phyloP scores from a whole-genome alignment of 2,329 filamentous ascomycete species.

The Pochonia chlamydosporia region DNA sequence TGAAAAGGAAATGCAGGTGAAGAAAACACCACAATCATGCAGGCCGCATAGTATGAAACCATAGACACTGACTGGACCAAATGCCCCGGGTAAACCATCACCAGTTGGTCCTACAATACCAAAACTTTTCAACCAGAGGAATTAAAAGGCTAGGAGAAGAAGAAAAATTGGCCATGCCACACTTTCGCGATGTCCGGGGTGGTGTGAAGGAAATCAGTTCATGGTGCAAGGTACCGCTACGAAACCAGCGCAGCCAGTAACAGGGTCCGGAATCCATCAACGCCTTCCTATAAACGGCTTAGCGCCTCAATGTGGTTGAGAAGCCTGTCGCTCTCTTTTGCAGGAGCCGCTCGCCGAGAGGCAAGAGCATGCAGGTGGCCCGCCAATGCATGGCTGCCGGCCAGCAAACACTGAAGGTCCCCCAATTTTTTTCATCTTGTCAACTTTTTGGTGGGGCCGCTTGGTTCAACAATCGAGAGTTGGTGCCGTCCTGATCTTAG shows the following conservation, averaged over 20 bases:
- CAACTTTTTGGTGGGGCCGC: conserved; percentile 26
- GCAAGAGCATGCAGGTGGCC: conserved; percentile 1
- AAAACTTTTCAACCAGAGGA: too few species aligned
- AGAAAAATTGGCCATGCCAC: too few species aligned
- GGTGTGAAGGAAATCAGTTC: conserved; percentile 1
- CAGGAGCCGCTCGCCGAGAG: conserved; percentile 1
- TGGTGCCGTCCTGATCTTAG: conserved; percentile 11
- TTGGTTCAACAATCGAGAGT: conserved; percentile 29
- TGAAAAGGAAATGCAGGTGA: too few species aligned
- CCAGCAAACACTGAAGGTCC: conserved; percentile 16
- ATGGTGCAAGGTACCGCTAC: conserved; percentile 4
- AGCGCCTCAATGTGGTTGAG: conserved; percentile 18
- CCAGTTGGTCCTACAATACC: too few species aligned
- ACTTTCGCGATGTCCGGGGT: too few species aligned
- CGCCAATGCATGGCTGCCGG: neutral
- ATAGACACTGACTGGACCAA: too few species aligned
- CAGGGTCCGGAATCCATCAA: neutral
- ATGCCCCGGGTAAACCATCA: too few species aligned
- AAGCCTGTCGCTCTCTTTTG: conserved; percentile 5
- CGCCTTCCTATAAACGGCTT: conserved; percentile 11
- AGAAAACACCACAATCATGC: too few species aligned
- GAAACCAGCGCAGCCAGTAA: conserved; percentile 1
- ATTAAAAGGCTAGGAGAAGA: too few species aligned
- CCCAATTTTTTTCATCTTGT: conserved; percentile 26
- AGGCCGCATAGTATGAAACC: too few species aligned